Evolutionary conservation across 2,329 filamentous ascomycete species (phyloP), one percentile per base, ranked within the genome.

Genomic region (Pseudogymnoascus pannorum): DNA sequence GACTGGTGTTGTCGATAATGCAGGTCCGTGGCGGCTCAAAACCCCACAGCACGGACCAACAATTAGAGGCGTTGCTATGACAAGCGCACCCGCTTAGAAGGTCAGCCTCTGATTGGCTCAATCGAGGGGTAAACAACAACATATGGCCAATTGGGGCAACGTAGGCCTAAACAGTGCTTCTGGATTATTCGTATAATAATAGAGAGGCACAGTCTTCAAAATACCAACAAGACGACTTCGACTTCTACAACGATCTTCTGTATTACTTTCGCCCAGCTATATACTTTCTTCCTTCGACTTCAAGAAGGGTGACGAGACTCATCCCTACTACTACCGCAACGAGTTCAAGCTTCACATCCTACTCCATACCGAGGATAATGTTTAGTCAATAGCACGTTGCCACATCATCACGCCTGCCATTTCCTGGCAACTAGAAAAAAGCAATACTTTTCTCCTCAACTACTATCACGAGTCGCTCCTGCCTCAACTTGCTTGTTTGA

Each of bases 51-150:
- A 54, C 44, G 44, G 44, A 54, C 44, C 44, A 54, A 18, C 26
- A 31, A 54, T 54, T 54, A 54, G 44, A 54, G 44, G 44, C 57
- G 57, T 58, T 58, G 57, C 57, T 58, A 58, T 58, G 57, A 58
- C 57, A 58, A 58, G 31, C 57, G 35, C 35, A 36, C 35, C 35
- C 57, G 12, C 57, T 40, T 22, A 40, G 11, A 4, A 35, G 4
- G 3, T 9, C 22, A 11, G 18, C 31, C 57, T 40, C 12, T 58
- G 57, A 58, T 58, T 58, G 57, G 57, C 6, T 38, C 3, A 58
- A 40, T 58, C 31, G 57, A 26, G 35, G 57, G 18, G 35, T 58
- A 58, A 58, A 58, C 57, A 58, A 58, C 57, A 58, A 58, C 57
- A 58, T 58, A 26, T 58, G 35, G 57, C 57, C 35, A 58, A 35